Percentiles rank a stretch among this genome's conserved stretches.
phyloP scores from a whole-genome alignment of 202 grass and related monocot species.

The Carex sylvatica region DNA sequence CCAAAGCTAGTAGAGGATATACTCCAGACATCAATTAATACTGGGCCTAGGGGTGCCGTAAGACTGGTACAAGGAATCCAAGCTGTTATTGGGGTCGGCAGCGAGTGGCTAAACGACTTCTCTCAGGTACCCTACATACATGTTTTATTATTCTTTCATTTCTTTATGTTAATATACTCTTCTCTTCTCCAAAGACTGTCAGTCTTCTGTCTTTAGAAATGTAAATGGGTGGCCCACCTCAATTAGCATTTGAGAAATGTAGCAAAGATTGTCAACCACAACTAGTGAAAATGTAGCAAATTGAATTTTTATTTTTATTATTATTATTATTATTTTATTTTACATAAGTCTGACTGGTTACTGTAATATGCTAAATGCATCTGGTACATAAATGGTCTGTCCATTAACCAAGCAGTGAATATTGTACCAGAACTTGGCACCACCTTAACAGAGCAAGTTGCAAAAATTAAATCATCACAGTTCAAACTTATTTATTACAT shows the following conservation, averaged over 20 bases:
- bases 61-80: slow-evolving; percentile 89
- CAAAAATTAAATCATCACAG: background rate
- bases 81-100: slow-evolving; percentile 73
- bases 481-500: background rate
- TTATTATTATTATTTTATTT: too few species aligned
- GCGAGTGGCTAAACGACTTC: slow-evolving; percentile 85
- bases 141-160: slow-evolving; percentile 16
- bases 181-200: too few species aligned
- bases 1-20: slow-evolving; percentile 91
- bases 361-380: background rate
- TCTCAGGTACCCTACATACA: slow-evolving; percentile 50
- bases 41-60: slow-evolving; percentile 76
- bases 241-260: background rate
- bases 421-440: background rate
- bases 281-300: background rate
- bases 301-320: background rate
- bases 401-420: background rate
- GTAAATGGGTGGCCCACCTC: background rate
- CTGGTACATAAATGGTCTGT: background rate
- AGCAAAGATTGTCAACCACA: background rate
- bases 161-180: background rate
- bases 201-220: too few species aligned
- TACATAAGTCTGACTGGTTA: background rate
- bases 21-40: slow-evolving; percentile 80
- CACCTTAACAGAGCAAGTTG: background rate